phyloP scores from a whole-genome alignment of 2,329 filamentous ascomycete genomes.

The Rutstroemia sp. region DNA sequence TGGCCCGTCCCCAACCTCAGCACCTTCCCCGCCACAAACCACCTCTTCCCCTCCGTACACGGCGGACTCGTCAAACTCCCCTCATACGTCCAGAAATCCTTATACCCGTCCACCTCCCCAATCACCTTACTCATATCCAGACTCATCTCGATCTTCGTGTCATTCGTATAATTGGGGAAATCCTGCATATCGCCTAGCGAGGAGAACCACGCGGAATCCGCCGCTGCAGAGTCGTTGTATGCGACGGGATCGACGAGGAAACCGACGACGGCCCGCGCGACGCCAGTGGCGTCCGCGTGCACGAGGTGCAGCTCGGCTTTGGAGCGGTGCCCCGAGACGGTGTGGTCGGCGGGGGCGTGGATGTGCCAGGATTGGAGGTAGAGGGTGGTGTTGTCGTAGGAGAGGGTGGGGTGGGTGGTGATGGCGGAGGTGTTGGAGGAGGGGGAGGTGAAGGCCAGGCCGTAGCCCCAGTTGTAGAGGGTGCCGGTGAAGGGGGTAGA shows the following conservation, averaged over 20 bases:
- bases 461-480: constrained; percentile 43
- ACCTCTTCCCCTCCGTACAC: constrained; percentile 39
- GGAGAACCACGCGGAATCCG: constrained; percentile 29
- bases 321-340: constrained; percentile 34
- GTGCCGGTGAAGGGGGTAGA: constrained; percentile 30
- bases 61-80: constrained; percentile 41
- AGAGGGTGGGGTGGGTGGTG: constrained; percentile 34
- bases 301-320: constrained; percentile 44
- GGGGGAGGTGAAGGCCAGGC: constrained; percentile 36
- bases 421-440: constrained; percentile 23
- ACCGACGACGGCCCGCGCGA: constrained; percentile 38
- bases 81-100: constrained; percentile 42
- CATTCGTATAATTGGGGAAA: constrained; percentile 24
- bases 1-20: constrained; percentile 38
- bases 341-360: constrained; percentile 43
- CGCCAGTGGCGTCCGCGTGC: constrained; percentile 36
- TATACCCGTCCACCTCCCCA: constrained; percentile 32
- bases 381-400: constrained; percentile 39
- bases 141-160: not conserved
- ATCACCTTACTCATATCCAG: constrained; percentile 24
- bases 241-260: constrained; percentile 37
- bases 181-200: constrained; percentile 29
- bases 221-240: constrained; percentile 28
- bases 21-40: constrained; percentile 36
- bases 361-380: constrained; percentile 45